phyloP scores from a whole-genome alignment of 2,329 filamentous ascomycete species.

The Podosphaera aphanis region DNA sequence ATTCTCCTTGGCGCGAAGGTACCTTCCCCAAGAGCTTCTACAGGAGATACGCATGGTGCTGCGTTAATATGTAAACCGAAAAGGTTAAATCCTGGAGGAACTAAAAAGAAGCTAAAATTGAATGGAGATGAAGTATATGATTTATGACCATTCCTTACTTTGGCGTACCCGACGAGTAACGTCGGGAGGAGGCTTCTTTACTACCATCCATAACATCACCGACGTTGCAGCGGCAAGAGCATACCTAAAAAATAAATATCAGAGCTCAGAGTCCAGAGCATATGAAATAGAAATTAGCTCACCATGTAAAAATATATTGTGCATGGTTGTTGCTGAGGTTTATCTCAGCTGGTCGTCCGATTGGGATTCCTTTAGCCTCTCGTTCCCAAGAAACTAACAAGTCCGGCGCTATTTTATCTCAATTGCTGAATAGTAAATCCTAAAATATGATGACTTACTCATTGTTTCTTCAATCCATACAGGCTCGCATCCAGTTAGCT shows the following conservation, averaged over 20 bases:
- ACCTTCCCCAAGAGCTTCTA: constrained; percentile 60
- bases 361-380: constrained; percentile 61
- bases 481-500: constrained; percentile 54
- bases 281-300: constrained; percentile 17
- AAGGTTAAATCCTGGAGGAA: too few relatives aligned
- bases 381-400: constrained; percentile 54
- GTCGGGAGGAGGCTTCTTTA: constrained; percentile 63
- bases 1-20: constrained; percentile 65
- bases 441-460: constrained; percentile 26
- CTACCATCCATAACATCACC: constrained; percentile 90
- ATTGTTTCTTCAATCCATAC: constrained; percentile 95
- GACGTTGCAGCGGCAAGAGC: constrained; percentile 63
- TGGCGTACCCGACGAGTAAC: constrained; percentile 50
- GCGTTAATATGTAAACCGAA: constrained; percentile 25
- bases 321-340: constrained; percentile 90
- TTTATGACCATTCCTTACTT: constrained; percentile 46
- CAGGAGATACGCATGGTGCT: constrained; percentile 57
- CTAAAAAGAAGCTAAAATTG: too few relatives aligned
- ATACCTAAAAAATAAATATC: constrained; percentile 36
- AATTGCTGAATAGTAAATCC: constrained; percentile 3
- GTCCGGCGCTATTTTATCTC: constrained; percentile 39
- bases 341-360: constrained; percentile 70
- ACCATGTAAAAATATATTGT: constrained; percentile 99
- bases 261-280: background rate
- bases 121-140: constrained; percentile 13